phyloP scores from a whole-genome alignment of 2,329 filamentous ascomycete species.

The Penicillium crustosum region DNA sequence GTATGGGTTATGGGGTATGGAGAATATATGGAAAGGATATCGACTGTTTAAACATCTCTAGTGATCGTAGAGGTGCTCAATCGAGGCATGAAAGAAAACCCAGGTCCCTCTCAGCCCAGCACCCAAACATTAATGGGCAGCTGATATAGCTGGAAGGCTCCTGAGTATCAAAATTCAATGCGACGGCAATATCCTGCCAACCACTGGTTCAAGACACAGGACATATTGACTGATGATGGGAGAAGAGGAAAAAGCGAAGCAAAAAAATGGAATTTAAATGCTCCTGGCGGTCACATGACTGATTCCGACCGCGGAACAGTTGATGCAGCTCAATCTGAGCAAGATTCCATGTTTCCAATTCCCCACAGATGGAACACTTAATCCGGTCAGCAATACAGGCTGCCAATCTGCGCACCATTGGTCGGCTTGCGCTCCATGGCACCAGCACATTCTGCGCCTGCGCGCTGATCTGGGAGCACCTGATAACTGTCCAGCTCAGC shows the following conservation, averaged over 20 bases:
- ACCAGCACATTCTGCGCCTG: conserved; percentile 38
- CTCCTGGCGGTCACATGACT: conserved; percentile 11
- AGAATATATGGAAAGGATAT: not conserved
- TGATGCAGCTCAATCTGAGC: conserved; percentile 4
- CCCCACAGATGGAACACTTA: conserved; percentile 29
- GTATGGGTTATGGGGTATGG: not conserved
- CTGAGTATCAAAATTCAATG: not conserved
- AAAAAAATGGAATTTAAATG: conserved; percentile 22
- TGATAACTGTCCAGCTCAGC: conserved; percentile 60
- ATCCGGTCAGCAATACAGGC: conserved; percentile 30
- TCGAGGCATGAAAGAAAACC: not conserved
- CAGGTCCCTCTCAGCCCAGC: not conserved
- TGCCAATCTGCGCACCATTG: conserved; percentile 24
- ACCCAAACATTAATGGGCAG: conserved; percentile 20
- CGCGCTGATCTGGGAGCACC: conserved; percentile 54
- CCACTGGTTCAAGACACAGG: not conserved
- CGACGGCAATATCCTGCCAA: not conserved
- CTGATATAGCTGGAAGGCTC: conserved; percentile 1
- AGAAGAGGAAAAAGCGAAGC: not conserved
- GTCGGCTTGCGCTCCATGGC: conserved; percentile 33
- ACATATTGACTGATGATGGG: not conserved
- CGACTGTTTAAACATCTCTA: not conserved
- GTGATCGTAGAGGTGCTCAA: not conserved
- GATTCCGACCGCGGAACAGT: conserved; percentile 4
- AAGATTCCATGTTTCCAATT: conserved; percentile 6